phyloP scores from a whole-genome alignment of 83 land plant species.

The Picea engelmannii region DNA sequence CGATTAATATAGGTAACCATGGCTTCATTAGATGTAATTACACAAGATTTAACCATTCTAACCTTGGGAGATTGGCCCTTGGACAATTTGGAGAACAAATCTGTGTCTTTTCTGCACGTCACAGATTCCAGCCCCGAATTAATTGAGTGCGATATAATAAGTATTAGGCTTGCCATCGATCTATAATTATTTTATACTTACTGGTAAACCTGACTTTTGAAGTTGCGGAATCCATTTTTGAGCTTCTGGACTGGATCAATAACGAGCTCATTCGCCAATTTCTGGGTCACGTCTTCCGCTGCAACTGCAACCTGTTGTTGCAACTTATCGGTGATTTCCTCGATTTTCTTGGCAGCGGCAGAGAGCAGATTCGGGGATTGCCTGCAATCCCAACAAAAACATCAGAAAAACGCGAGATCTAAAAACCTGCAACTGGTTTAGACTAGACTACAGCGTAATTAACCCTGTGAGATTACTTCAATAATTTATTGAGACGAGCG shows the following conservation, averaged over 20 bases:
- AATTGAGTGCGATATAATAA: background rate
- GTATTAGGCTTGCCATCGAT: background rate
- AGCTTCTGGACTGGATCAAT: conserved; percentile 18
- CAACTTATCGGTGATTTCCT: conserved; percentile 9
- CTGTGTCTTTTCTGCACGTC: conserved; percentile 44
- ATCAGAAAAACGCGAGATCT: too few relatives aligned
- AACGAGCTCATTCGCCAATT: background rate
- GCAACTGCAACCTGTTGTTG: background rate
- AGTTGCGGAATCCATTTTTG: conserved; percentile 41
- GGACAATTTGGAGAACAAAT: conserved; percentile 44
- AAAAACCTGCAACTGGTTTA: background rate
- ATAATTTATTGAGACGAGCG: background rate
- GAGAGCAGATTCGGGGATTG: conserved; percentile 4
- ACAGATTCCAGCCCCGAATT: background rate
- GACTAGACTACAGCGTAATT: background rate
- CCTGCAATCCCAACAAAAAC: background rate
- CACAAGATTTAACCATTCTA: too few relatives aligned
- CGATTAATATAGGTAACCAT: too few relatives aligned
- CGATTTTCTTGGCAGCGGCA: background rate
- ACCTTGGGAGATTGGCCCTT: conserved; percentile 70
- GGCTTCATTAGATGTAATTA: too few relatives aligned
- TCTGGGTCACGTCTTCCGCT: background rate
- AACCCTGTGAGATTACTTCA: background rate
- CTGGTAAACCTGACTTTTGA: conserved; percentile 50
- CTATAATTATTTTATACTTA: conserved; percentile 14